These are phyloP conservation scores for Fraxinus pennsylvanica DNA, from an alignment of 257 asterid species.

Conservation along the genomic window DNA sequence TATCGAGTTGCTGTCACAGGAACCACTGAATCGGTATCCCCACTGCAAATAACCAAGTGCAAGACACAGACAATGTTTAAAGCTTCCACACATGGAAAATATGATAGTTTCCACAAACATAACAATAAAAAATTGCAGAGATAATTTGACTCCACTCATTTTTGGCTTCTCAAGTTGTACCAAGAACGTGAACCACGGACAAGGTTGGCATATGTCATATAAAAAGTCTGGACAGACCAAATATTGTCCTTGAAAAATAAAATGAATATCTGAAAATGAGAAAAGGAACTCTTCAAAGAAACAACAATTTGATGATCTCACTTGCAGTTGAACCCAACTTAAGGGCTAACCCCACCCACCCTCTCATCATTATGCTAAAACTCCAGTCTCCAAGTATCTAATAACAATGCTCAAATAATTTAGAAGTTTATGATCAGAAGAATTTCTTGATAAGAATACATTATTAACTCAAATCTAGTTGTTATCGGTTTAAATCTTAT, in stretches of 20 bases:
- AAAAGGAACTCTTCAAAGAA: not conserved
- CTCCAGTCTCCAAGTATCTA: no score
- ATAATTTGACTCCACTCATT: not conserved
- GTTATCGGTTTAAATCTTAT: not conserved
- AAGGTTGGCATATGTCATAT: not conserved
- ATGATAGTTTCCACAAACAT: not conserved
- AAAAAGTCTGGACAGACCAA: not conserved
- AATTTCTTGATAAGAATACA: not conserved
- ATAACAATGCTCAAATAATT: no score
- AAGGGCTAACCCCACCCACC: no score
- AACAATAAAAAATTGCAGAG: not conserved
- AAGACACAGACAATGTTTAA: not conserved
- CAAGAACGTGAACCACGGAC: not conserved
- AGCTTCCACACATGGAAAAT: not conserved
- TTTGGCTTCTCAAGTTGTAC: not conserved
- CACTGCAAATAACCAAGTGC: conserved; percentile 44
- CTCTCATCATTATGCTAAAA: no score
- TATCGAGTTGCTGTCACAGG: conserved; percentile 95
- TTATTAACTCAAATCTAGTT: not conserved
- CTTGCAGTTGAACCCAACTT: no score
- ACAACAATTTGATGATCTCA: not conserved
- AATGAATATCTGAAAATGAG: not conserved
- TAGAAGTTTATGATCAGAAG: not conserved
- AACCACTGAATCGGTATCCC: conserved; percentile 93
- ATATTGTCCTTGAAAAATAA: not conserved